Evolutionary conservation across 2,329 filamentous ascomycete species (phyloP).

Genomic region (Monosporascus sp.): DNA sequence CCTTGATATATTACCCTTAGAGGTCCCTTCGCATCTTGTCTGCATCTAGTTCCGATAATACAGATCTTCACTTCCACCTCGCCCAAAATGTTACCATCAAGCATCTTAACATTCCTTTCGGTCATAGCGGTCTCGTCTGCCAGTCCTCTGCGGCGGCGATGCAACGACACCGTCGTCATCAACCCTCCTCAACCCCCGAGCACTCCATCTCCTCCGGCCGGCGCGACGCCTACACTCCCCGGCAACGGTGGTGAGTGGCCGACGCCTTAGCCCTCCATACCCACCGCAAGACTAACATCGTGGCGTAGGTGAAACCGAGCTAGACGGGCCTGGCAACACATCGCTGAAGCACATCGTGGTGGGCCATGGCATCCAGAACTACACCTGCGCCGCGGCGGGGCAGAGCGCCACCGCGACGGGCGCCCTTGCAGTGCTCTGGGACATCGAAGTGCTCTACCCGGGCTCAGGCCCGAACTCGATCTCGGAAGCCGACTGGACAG

Average conservation of each 20-base stretch:
- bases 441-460: conserved; percentile 49
- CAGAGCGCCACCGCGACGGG: conserved; percentile 38
- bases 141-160: conserved; percentile 18
- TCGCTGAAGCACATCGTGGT: conserved; percentile 52
- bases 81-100: conserved; percentile 23
- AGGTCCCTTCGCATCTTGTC: not conserved
- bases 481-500: conserved; percentile 30
- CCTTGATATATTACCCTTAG: not conserved
- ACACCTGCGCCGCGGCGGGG: conserved; percentile 47
- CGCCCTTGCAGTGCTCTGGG: conserved; percentile 57
- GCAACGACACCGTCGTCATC: conserved; percentile 6
- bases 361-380: conserved; percentile 65
- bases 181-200: conserved; percentile 3
- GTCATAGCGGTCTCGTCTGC: conserved; percentile 21
- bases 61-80: conserved; percentile 5
- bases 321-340: conserved; percentile 35
- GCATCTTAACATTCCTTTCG: conserved; percentile 20
- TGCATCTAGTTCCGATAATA: not conserved
- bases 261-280: not conserved
- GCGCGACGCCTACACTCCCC: conserved; percentile 31
- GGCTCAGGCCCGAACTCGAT: conserved; percentile 35
- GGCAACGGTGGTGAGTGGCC: conserved; percentile 30
- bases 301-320: conserved; percentile 32
- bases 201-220: conserved; percentile 6
- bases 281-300: conserved; percentile 2